A percentile compares a stretch with the other conserved stretches of the same genome.
Conservation (phyloP, 73 alveolate genomes). For the Tetrahymena thermophila region DNA sequence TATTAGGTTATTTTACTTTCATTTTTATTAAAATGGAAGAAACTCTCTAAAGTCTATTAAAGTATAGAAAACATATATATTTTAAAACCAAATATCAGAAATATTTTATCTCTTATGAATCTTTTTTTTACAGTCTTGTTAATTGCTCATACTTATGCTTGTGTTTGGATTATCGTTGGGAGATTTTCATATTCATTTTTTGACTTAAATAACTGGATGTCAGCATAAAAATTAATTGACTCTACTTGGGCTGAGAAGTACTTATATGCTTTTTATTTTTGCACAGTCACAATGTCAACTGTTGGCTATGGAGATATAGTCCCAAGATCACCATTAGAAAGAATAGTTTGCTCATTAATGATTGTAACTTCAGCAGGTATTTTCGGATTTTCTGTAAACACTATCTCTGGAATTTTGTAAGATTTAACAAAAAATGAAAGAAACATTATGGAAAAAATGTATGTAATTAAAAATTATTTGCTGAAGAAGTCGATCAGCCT, state of each 20-base stretch:
- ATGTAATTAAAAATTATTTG: background rate
- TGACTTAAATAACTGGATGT: background rate
- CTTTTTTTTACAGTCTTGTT: background rate
- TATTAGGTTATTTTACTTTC: background rate
- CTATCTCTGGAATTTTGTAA: background rate
- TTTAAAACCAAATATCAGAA: background rate
- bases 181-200: background rate
- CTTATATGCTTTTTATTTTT: conserved; percentile 17
- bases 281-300: conserved; percentile 25
- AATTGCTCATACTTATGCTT: background rate
- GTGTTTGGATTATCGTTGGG: background rate
- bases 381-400: background rate
- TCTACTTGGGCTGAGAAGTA: background rate
- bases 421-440: background rate
- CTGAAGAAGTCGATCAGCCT: background rate
- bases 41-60: background rate
- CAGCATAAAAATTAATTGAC: background rate
- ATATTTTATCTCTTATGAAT: background rate
- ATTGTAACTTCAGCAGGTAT: background rate
- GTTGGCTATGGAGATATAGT: conserved; percentile 41
- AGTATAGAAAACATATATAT: background rate
- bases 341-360: background rate
- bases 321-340: background rate
- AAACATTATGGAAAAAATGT: background rate
- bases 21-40: background rate